These are phyloP conservation scores for Fraxinus floribunda DNA, from an alignment of 305 asterid genomes.

Conservation along the genomic window DNA sequence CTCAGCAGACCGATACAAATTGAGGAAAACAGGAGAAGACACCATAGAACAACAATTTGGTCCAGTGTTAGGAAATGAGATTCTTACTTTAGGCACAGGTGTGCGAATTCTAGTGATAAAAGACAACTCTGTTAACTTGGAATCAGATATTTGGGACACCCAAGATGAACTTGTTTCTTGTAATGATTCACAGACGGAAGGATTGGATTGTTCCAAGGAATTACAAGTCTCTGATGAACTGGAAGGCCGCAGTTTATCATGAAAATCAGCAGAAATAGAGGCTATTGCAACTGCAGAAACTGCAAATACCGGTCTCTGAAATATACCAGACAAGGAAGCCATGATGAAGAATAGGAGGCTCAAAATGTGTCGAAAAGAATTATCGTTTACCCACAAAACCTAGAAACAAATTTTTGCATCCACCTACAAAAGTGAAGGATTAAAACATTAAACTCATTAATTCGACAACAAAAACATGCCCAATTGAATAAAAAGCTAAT, in stretches of 20 bases:
- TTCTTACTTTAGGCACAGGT: conserved; percentile 50
- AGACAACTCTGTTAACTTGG: conserved; percentile 57
- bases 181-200: conserved; percentile 33
- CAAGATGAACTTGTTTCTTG: conserved; percentile 48
- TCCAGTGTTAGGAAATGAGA: conserved; percentile 35
- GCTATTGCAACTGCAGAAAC: conserved; percentile 82
- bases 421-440: conserved; percentile 32
- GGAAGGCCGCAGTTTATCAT: conserved; percentile 48
- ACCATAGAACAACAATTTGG: conserved; percentile 35
- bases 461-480: background rate
- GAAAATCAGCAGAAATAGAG: conserved; percentile 73
- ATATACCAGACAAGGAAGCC: conserved; percentile 72
- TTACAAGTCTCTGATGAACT: conserved; percentile 40
- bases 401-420: conserved; percentile 19
- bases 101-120: conserved; percentile 42
- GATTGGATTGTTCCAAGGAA: conserved; percentile 47
- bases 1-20: conserved; percentile 51
- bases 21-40: conserved; percentile 46
- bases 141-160: conserved; percentile 60
- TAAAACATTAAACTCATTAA: background rate
- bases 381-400: conserved; percentile 18
- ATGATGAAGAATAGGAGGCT: conserved; percentile 26
- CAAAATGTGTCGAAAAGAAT: background rate
- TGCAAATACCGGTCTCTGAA: conserved; percentile 80
- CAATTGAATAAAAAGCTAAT: background rate